Evolutionary conservation across 225 moss, liverwort and hornwort species (phyloP), one percentile per base, ranked within the genome.

Genomic region (Physcomitrium patens): DNA sequence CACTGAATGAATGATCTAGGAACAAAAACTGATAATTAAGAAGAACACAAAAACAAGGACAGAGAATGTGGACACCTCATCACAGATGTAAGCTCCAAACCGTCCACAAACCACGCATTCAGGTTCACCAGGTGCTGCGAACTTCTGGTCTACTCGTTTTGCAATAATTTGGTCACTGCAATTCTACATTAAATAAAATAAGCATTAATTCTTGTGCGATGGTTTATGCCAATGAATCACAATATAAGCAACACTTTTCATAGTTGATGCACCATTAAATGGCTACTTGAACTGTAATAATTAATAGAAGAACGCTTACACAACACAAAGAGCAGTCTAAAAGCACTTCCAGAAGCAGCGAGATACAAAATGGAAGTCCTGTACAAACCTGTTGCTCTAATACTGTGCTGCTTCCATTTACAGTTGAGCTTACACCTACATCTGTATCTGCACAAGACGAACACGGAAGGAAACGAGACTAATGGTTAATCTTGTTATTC

Each of bases 91-190:
- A 63, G 87, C 89, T 69, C 89, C 91, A 71, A 76, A 89, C 67
- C 87, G 83, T 72, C 91, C 91, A 82, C 91, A 92, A 27, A 81
- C 79, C 50, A 69, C 76, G 75, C 91, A 92, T 48, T 78, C 79
- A 66, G 89, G 89, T 63, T 92, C 91, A 52, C 86, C 89, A 69
- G 91, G 91, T 49, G 70, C 85, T 55, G 91, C 82, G 79, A 92
- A 92, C 76, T 87, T 79, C 57, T 92, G 91, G 51, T 86, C 80
- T 24, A 46, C 79, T 46, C 87, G 89, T 63, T 72, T 70, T 58
- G 82, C 76, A 60, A 87, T 55, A 66, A 87, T 59, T 68, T 76
- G 81, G n/a, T 46, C 71, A 69, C 56, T 74, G 9, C 55, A 65
- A 70, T 54, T 65, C 84, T 88, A 78, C 76, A 52, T 28, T 68